A percentile compares a stretch with the other conserved stretches of the same genome.
These are phyloP conservation scores for Escovopsis sp. DNA, from an alignment of 2,329 filamentous ascomycete species.

Conservation along the genomic window DNA sequence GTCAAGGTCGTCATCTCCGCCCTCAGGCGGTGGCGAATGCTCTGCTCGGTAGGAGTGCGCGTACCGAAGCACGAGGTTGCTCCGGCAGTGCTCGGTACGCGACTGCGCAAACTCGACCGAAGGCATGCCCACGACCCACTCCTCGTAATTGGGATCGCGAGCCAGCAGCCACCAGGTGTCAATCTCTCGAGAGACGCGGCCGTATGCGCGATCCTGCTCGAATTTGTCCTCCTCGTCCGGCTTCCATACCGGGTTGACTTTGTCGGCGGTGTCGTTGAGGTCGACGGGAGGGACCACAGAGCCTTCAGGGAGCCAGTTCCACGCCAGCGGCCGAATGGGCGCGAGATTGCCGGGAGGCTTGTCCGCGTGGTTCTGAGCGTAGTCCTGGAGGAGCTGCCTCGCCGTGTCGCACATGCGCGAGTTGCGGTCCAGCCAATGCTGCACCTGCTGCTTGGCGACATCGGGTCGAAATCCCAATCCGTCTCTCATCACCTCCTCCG, in stretches of 20 bases:
- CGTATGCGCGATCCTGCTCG: constrained; percentile 42
- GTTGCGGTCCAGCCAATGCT: constrained; percentile 47
- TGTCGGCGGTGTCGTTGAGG: constrained; percentile 23
- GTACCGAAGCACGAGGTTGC: constrained; percentile 42
- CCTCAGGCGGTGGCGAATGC: constrained; percentile 21
- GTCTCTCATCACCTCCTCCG: constrained; percentile 37
- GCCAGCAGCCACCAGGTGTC: constrained; percentile 50
- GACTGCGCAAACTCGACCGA: constrained; percentile 43
- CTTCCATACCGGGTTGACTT: constrained; percentile 33
- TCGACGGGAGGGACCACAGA: constrained; percentile 15
- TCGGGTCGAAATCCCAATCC: constrained; percentile 38
- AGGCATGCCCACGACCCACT: constrained; percentile 43
- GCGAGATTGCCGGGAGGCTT: constrained; percentile 34
- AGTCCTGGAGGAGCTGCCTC: constrained; percentile 36
- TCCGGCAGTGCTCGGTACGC: constrained; percentile 41
- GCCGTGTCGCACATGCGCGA: constrained; percentile 43
- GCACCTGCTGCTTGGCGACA: constrained; percentile 42
- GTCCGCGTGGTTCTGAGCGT: constrained; percentile 33
- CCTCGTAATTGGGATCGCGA: constrained; percentile 43
- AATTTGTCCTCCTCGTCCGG: constrained; percentile 39
- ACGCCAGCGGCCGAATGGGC: constrained; percentile 34
- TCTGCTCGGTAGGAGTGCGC: constrained; percentile 28
- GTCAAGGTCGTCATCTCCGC: constrained; percentile 23
- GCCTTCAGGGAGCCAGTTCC: constrained; percentile 37
- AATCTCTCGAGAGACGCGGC: constrained; percentile 47